Conservation (phyloP, 306 rosid species). For the Quercus alba region DNA sequence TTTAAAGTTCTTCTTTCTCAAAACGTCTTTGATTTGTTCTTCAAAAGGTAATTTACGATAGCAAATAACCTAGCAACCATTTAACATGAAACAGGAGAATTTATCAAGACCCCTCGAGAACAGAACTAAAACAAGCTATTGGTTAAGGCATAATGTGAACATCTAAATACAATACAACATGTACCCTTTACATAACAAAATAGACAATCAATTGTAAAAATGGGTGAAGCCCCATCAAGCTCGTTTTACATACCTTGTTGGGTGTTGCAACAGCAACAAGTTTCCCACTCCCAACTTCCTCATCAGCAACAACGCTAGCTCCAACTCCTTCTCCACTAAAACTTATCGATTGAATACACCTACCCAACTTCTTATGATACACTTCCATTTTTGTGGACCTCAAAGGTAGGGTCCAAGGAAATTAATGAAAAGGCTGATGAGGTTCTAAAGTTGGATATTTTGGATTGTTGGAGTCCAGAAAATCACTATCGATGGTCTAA, state of each 20-base stretch:
- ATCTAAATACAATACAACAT: not conserved
- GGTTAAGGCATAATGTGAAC: not conserved
- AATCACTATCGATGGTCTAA: too few relatives aligned
- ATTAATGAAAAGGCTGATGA: too few relatives aligned
- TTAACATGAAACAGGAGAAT: slow-evolving; percentile 11
- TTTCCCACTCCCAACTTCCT: slow-evolving; percentile 60
- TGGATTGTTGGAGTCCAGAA: too few relatives aligned
- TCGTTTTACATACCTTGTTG: slow-evolving; percentile 58
- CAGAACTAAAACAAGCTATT: not conserved
- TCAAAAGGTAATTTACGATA: slow-evolving; percentile 72
- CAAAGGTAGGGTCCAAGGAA: too few relatives aligned
- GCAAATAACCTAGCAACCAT: slow-evolving; percentile 67
- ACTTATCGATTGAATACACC: slow-evolving; percentile 71
- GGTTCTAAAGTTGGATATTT: too few relatives aligned
- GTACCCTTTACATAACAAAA: too few relatives aligned
- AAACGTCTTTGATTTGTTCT: slow-evolving; percentile 86
- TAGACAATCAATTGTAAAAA: too few relatives aligned
- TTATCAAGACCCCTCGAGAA: slow-evolving; percentile 5
- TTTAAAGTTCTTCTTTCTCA: slow-evolving; percentile 82
- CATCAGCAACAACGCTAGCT: slow-evolving; percentile 68
- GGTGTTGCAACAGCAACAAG: slow-evolving; percentile 72
- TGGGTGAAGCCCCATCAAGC: not conserved
- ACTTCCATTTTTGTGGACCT: slow-evolving; percentile 45
- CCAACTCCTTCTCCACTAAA: slow-evolving; percentile 74
- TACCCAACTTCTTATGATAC: slow-evolving; percentile 79